Evolutionary conservation across 2,329 filamentous ascomycete genomes (phyloP).

Genomic region (Sphaerostilbella broomeana): DNA sequence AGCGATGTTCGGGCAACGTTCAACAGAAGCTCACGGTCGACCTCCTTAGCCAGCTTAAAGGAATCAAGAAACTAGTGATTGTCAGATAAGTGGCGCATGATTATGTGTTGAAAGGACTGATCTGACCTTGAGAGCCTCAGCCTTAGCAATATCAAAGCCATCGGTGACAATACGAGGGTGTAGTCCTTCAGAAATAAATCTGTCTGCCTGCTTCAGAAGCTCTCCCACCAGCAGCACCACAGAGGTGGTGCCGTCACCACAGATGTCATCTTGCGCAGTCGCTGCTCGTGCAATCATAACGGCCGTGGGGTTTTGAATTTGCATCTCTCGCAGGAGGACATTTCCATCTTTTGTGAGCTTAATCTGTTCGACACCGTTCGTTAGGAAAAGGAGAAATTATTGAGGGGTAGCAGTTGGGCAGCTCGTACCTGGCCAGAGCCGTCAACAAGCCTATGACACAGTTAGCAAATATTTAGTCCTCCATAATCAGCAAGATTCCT

Average conservation of each 20-base stretch:
- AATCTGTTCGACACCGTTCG: constrained; percentile 52
- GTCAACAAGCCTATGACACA: constrained; percentile 53
- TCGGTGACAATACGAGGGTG: constrained; percentile 96
- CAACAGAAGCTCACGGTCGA: constrained; percentile 89
- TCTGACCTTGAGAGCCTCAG: constrained; percentile 74
- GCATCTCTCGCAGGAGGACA: constrained; percentile 70
- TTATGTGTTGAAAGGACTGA: constrained; percentile 7
- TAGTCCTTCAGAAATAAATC: constrained; percentile 93
- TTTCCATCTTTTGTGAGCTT: constrained; percentile 99
- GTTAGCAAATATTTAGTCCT: background rate
- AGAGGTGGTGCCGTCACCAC: constrained; percentile 94
- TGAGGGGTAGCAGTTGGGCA: constrained; percentile 22
- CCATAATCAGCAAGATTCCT: constrained; percentile 7
- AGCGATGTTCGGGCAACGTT: constrained; percentile 92
- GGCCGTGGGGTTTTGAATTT: constrained; percentile 98
- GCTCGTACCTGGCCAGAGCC: constrained; percentile 58
- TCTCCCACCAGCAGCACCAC: constrained; percentile 94
- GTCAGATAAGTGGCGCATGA: constrained; percentile 17
- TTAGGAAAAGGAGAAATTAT: constrained; percentile 24
- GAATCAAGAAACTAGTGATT: constrained; percentile 73
- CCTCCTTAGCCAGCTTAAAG: constrained; percentile 83
- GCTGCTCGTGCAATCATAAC: constrained; percentile 79
- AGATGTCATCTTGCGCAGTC: constrained; percentile 97
- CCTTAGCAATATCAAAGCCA: constrained; percentile 95
- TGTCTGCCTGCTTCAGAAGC: constrained; percentile 93